A percentile compares a stretch with the other conserved stretches of the same genome.
These are phyloP conservation scores for Fagus crenata DNA, from an alignment of 306 rosid species.

Conservation along the genomic window DNA sequence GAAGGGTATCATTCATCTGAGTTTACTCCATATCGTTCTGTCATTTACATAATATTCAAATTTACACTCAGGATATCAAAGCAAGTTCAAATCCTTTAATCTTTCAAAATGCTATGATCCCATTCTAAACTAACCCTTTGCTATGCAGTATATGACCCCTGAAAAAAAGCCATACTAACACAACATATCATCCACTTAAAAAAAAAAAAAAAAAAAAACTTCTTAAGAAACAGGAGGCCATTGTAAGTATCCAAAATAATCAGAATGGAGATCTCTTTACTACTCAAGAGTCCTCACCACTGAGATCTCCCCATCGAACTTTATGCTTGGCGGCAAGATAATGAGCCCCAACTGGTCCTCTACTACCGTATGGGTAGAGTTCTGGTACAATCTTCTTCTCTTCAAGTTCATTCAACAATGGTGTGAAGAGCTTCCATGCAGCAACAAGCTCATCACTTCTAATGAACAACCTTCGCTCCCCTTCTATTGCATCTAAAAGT, in stretches of 20 bases:
- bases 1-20: neutral
- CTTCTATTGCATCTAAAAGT: conserved; percentile 90
- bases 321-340: conserved; percentile 87
- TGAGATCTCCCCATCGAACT: conserved; percentile 90
- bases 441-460: conserved; percentile 98
- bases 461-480: conserved; percentile 85
- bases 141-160: no score
- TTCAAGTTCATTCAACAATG: conserved; percentile 86
- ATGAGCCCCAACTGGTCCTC: conserved; percentile 96
- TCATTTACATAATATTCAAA: neutral
- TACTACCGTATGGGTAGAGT: conserved; percentile 89
- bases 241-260: conserved; percentile 3
- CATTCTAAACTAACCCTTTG: no score
- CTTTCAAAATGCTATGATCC: no score
- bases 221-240: neutral
- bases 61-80: neutral
- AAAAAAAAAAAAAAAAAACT: neutral
- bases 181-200: neutral
- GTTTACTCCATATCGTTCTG: neutral
- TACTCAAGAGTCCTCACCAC: conserved; percentile 44
- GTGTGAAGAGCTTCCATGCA: conserved; percentile 91
- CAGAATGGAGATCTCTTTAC: conserved; percentile 10
- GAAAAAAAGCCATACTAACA: neutral
- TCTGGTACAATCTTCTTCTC: conserved; percentile 82
- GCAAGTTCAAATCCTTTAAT: no score